Base-by-base conservation (phyloP, 2,329 filamentous ascomycete genomes). In the Penicillium sp. region DNA sequence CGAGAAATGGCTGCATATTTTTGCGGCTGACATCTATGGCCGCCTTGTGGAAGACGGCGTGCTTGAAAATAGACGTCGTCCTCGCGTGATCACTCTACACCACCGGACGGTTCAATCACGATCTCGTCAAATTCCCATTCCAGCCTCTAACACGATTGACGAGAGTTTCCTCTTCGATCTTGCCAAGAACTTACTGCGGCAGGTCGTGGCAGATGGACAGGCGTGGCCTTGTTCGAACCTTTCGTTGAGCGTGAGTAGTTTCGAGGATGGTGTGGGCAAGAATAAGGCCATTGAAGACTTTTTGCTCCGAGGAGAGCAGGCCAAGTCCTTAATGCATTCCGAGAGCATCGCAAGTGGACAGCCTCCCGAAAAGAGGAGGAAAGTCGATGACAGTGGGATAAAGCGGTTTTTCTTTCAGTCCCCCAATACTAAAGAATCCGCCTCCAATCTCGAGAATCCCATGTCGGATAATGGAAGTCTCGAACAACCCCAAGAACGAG, bases 161-260 rank as follows among this genome's bases (percentile, higher is more conserved):
- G 88, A 95, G 68, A 73, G 78, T 1, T 71, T 81, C 3, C 74
- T 97, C 10, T 88, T 90, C 61, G 83, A 86, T 15, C 77, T 95
- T 32, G 87, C 89, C 8, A 89, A 84, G 66, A 84, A 79, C 20
- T 75, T 97, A 15, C 76, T 97, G 3, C 79, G 79, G 23, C 90
- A 95, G 60, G 83, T 95, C 31, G 78, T 89, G 9, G 79, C 81
- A 1, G 89, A 95, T 57, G 89, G 88, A 1, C 76, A 79, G 44
- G 84, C 88, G 13, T 97, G 90, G 89, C 93, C 93, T 6, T 97
- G 93, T 66, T 78, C 83, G n/a, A 93, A 95, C 64, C 76, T 98
- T 7, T 93, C 88, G 50, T 73, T 97, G 40, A 91, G 87, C 56
- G 89, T 97, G 23, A 85, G 83, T n/a, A 91, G 89, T 0, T 96